Conservation (phyloP, 805 yeast genomes). For the Ogataea ganodermae region DNA sequence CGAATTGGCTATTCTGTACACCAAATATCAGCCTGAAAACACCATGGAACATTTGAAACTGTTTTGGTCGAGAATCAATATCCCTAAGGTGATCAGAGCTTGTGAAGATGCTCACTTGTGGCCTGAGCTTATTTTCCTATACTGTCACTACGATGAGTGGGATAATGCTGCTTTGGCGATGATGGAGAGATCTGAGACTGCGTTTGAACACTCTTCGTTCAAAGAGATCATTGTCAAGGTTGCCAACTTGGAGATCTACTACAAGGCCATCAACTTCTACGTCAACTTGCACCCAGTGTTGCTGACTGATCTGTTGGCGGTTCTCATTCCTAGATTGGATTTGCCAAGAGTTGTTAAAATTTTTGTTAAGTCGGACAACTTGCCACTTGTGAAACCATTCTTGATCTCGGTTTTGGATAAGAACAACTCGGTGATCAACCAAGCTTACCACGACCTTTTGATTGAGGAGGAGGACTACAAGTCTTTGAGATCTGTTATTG, state of each 20-base stretch:
- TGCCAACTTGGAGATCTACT: slow-evolving; percentile 92
- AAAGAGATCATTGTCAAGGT: slow-evolving; percentile 95
- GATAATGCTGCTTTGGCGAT: slow-evolving; percentile 96
- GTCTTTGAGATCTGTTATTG: slow-evolving; percentile 83
- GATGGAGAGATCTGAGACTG: slow-evolving; percentile 92
- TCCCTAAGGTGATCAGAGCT: slow-evolving; percentile 94
- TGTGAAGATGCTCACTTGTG: slow-evolving; percentile 92
- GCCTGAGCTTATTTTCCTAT: slow-evolving; percentile 94
- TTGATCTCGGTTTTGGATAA: slow-evolving; percentile 86
- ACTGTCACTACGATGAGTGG: slow-evolving; percentile 99
- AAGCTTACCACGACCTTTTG: slow-evolving; percentile 91
- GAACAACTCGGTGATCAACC: slow-evolving; percentile 88
- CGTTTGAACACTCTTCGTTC: slow-evolving; percentile 91
- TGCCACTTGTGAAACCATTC: slow-evolving; percentile 95
- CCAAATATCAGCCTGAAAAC: slow-evolving; percentile 85
- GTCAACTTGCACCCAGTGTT: slow-evolving; percentile 89
- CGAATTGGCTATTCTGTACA: slow-evolving; percentile 86
- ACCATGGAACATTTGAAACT: slow-evolving; percentile 95
- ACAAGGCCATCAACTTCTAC: slow-evolving; percentile 95
- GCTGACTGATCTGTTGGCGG: slow-evolving; percentile 81
- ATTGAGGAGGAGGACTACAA: slow-evolving; percentile 97
- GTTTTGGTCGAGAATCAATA: slow-evolving; percentile 97
- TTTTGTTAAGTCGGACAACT: slow-evolving; percentile 92
- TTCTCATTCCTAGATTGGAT: slow-evolving; percentile 85
- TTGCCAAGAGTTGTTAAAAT: slow-evolving; percentile 92